Evolutionary conservation across 139 green algal species (phyloP).

Genomic region (Ettlia oleoabundans): DNA sequence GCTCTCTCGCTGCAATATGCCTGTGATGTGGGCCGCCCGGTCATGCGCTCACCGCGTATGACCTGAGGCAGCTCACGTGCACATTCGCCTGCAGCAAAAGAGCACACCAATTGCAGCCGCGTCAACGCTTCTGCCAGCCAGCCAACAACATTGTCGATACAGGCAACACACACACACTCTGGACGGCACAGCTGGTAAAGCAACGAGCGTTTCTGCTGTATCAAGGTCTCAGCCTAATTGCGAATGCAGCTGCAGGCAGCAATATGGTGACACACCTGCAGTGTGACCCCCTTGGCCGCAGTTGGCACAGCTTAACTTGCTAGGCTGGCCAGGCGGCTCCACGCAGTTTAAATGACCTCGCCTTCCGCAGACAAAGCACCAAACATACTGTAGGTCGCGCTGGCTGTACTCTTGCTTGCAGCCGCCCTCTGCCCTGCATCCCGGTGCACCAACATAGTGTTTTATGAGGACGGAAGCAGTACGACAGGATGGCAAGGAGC

Average conservation of each 20-base stretch:
- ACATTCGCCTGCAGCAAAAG: conserved; percentile 6
- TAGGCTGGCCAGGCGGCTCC: conserved; percentile 30
- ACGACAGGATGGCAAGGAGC: no score
- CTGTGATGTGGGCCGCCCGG: background rate
- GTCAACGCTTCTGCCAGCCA: no score
- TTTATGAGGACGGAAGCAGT: no score
- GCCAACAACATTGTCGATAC: background rate
- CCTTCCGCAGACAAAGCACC: conserved; percentile 73
- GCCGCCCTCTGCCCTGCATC: conserved; percentile 42
- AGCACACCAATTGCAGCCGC: no score
- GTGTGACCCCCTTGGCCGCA: conserved; percentile 65
- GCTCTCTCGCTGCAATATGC: background rate
- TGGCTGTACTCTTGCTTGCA: conserved; percentile 62
- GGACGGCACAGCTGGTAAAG: no score
- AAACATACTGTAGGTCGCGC: conserved; percentile 61
- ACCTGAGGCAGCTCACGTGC: conserved; percentile 25
- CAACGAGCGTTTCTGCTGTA: no score
- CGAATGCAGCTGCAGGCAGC: no score
- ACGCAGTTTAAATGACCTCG: conserved; percentile 73
- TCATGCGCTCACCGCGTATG: conserved; percentile 23
- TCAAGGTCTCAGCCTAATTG: no score
- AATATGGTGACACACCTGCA: conserved; percentile 28
- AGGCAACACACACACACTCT: background rate
- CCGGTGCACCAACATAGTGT: no score
- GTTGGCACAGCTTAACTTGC: conserved; percentile 60